Conservation (phyloP, 192 early-diverging fungal species). For the Coemansia sp. region DNA sequence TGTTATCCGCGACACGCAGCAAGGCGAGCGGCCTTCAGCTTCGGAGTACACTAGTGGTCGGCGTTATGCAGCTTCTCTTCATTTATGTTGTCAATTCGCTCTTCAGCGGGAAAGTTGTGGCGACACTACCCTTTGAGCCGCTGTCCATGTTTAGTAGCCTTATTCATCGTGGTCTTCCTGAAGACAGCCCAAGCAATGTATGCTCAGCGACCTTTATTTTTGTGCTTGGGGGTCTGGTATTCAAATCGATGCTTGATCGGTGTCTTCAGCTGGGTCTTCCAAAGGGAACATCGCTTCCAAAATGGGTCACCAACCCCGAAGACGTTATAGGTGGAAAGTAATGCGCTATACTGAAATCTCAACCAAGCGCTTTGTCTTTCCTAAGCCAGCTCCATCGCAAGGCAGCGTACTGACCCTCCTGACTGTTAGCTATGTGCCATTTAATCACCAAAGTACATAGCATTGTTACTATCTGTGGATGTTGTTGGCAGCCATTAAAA, state of each 20-base stretch:
- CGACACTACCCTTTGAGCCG: conserved; percentile 46
- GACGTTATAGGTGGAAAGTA: conserved; percentile 29
- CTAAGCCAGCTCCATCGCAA: too few relatives aligned
- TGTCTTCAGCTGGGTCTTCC: conserved; percentile 50
- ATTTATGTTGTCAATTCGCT: conserved; percentile 36
- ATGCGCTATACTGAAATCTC: not conserved
- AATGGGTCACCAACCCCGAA: conserved; percentile 53
- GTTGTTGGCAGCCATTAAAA: not conserved
- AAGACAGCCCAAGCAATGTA: conserved; percentile 31
- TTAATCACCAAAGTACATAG: too few relatives aligned
- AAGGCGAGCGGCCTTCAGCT: conserved; percentile 46
- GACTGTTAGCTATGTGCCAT: too few relatives aligned
- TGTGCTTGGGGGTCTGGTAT: conserved; percentile 47
- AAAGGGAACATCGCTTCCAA: conserved; percentile 45
- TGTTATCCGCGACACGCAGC: conserved; percentile 41
- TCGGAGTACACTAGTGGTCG: conserved; percentile 42
- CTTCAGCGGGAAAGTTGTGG: conserved; percentile 32
- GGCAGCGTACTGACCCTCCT: too few relatives aligned
- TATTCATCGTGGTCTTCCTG: conserved; percentile 46
- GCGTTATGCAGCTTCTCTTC: conserved; percentile 36
- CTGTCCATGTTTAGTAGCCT: conserved; percentile 40
- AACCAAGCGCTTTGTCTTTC: not conserved
- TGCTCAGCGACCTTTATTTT: conserved; percentile 56
- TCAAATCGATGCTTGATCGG: conserved; percentile 43
- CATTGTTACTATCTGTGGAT: not conserved